A percentile compares a stretch with the other conserved stretches of the same genome.
phyloP scores from a whole-genome alignment of 2,329 filamentous ascomycete genomes.

The Cladosporium sp. region DNA sequence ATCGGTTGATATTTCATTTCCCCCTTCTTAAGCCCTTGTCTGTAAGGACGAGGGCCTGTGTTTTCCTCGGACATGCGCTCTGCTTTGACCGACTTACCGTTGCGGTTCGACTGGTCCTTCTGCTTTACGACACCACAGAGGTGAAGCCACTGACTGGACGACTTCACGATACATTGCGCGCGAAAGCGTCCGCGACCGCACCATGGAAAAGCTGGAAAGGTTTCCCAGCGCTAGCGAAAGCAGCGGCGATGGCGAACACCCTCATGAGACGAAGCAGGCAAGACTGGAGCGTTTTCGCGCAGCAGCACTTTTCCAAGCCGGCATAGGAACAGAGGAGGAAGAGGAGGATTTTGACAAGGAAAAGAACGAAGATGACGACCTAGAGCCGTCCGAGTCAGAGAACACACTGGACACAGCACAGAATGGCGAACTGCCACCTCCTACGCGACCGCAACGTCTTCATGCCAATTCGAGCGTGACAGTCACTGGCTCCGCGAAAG shows the following conservation, averaged over 20 bases:
- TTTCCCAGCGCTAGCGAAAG: not conserved
- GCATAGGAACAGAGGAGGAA: not conserved
- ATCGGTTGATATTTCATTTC: not conserved
- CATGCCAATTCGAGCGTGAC: constrained; percentile 4
- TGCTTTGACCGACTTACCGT: not conserved
- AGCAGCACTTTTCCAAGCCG: not conserved
- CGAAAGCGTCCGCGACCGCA: not conserved
- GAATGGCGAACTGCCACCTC: not conserved
- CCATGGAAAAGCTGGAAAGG: not conserved
- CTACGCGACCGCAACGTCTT: constrained; percentile 4
- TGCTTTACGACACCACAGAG: not conserved
- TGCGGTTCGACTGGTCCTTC: not conserved
- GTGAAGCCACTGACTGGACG: no score
- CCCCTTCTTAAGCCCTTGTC: not conserved
- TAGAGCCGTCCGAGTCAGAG: not conserved
- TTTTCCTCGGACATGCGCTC: not conserved
- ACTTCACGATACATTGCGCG: not conserved
- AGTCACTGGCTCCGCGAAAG: not conserved
- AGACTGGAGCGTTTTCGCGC: not conserved
- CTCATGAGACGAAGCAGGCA: not conserved
- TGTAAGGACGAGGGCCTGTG: not conserved
- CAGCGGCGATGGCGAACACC: not conserved
- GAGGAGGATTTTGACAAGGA: not conserved
- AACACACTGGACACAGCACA: not conserved
- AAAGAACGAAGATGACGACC: no score